A percentile compares a stretch with the other conserved stretches of the same genome.
These are phyloP conservation scores for Colletotrichum spinosum DNA, from an alignment of 2,329 filamentous ascomycete species.

Conservation along the genomic window DNA sequence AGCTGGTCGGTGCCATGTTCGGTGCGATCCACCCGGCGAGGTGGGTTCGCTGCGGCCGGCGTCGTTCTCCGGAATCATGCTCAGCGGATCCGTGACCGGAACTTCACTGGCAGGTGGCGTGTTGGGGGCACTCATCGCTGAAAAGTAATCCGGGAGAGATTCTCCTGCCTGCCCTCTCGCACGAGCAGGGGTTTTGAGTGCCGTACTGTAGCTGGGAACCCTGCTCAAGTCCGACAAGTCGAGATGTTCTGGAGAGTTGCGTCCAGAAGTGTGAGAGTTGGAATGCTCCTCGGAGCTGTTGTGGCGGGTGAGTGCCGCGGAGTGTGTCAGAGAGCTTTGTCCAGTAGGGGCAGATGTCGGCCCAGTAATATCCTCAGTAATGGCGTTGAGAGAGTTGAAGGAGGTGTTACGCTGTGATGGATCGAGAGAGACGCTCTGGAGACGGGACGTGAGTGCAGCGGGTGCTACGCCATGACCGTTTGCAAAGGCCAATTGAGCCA, in stretches of 20 bases:
- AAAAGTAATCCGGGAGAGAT: slow-evolving; percentile 74
- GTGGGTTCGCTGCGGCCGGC: slow-evolving; percentile 23
- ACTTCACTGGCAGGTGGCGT: slow-evolving; percentile 56
- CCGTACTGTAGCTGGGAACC: slow-evolving; percentile 82
- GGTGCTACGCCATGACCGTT: slow-evolving; percentile 57
- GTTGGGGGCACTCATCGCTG: slow-evolving; percentile 66
- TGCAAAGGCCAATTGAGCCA: slow-evolving; percentile 65
- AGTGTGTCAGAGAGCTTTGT: slow-evolving; percentile 56
- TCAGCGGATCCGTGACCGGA: slow-evolving; percentile 40
- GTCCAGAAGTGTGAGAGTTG: slow-evolving; percentile 54
- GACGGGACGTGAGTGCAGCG: slow-evolving; percentile 69
- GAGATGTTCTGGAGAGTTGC: slow-evolving; percentile 67
- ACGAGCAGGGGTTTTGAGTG: slow-evolving; percentile 73
- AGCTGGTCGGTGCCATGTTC: slow-evolving; percentile 35
- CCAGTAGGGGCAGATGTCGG: slow-evolving; percentile 53
- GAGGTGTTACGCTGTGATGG: slow-evolving; percentile 58
- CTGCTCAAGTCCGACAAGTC: slow-evolving; percentile 74
- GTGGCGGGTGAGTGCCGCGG: slow-evolving; percentile 62
- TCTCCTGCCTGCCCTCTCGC: slow-evolving; percentile 60
- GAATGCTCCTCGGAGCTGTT: slow-evolving; percentile 62
- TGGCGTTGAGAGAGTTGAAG: slow-evolving; percentile 56
- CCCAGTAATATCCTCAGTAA: slow-evolving; percentile 57
- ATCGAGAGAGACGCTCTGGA: slow-evolving; percentile 76
- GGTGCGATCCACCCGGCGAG: slow-evolving; percentile 27
- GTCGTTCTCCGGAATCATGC: slow-evolving; percentile 44